phyloP scores from a whole-genome alignment of 371 early-diverging fungal species.

The Capniomyces stellatus region DNA sequence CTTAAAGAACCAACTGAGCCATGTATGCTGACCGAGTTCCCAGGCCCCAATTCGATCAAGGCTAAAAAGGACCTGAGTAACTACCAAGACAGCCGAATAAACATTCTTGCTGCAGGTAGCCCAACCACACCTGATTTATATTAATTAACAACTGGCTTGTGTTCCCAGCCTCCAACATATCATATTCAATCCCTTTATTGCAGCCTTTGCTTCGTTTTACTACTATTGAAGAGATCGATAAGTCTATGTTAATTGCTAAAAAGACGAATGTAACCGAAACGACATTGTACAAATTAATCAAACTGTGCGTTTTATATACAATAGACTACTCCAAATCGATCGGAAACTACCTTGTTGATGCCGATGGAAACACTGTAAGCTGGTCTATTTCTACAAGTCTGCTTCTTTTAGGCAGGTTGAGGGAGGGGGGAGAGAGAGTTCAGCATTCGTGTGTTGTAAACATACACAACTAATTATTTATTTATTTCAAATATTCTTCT shows the following conservation, averaged over 20 bases:
- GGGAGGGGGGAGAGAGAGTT: no score
- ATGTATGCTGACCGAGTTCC: neutral
- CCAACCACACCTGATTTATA: neutral
- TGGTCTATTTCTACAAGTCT: no score
- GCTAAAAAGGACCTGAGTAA: neutral
- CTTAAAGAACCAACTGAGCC: neutral
- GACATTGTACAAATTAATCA: no score
- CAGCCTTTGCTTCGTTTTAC: no score
- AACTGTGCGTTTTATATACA: no score
- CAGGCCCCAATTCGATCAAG: neutral
- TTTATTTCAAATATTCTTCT: no score
- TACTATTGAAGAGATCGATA: no score
- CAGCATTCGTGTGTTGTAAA: no score
- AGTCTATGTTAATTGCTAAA: no score
- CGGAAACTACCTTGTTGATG: constrained; percentile 57
- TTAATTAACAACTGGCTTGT: neutral
- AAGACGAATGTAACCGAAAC: no score
- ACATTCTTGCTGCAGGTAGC: neutral
- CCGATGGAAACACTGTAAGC: constrained; percentile 38
- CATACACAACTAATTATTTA: no score
- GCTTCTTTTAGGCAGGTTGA: no score
- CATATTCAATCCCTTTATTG: neutral
- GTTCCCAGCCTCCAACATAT: neutral
- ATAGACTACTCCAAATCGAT: constrained; percentile 41
- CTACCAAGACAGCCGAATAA: neutral